These are phyloP conservation scores for Boletus coccyginus DNA, from an alignment of 768 basidiomycete species.

Conservation along the genomic window DNA sequence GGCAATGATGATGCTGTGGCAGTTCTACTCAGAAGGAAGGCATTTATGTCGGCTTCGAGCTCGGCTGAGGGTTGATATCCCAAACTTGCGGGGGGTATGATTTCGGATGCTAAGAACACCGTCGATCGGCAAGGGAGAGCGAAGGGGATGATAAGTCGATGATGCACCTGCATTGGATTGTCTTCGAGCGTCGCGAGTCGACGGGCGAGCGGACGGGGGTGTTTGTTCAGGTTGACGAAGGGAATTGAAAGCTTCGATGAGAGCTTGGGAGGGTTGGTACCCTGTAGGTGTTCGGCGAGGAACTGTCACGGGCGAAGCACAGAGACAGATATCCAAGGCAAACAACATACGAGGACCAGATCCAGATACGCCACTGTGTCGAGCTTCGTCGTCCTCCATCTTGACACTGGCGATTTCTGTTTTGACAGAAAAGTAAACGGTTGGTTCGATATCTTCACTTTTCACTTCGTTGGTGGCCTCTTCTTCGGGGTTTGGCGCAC, in stretches of 20 bases:
- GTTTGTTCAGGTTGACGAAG: not conserved
- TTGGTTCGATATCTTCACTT: constrained; percentile 1
- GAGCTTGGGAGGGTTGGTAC: constrained; percentile 8
- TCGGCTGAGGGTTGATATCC: constrained; percentile 8
- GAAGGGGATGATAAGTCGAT: no score
- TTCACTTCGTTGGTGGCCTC: constrained; percentile 1
- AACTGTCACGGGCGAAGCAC: not conserved
- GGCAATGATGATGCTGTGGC: not conserved
- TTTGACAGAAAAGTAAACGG: constrained; percentile 1
- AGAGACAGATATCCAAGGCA: not conserved
- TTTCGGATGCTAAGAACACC: not conserved
- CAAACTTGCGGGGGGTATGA: not conserved
- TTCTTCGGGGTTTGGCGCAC: not conserved
- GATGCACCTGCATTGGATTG: not conserved
- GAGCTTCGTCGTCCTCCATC: not conserved
- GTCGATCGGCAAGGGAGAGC: not conserved
- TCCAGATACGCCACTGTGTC: not conserved
- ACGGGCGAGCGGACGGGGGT: not conserved
- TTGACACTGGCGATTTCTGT: constrained; percentile 5
- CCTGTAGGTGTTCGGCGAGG: not conserved
- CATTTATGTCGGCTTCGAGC: constrained; percentile 3
- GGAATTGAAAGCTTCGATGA: constrained; percentile 7
- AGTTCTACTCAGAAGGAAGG: not conserved
- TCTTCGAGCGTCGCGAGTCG: not conserved
- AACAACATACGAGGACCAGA: not conserved